A percentile compares a stretch with the other conserved stretches of the same genome.
Evolutionary conservation across 2,329 filamentous ascomycete species (phyloP).

Genomic region (Pestalotiopsis fici): DNA sequence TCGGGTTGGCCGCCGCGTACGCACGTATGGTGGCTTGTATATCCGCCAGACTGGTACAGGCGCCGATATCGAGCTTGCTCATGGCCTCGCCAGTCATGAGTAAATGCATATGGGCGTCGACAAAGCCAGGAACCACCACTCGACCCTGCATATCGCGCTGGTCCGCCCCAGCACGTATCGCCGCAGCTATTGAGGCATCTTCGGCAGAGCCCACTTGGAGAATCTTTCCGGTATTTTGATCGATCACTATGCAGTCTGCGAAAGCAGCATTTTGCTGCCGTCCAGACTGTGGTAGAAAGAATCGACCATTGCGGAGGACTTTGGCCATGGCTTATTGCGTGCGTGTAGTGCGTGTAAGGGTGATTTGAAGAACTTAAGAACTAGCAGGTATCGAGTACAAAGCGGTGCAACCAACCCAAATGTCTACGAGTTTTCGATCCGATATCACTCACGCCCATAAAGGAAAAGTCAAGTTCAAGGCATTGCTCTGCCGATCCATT

Average conservation of each 20-base stretch:
- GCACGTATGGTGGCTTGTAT: conserved; percentile 46
- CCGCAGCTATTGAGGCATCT: conserved; percentile 13
- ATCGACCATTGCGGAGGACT: neutral
- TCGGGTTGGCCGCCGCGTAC: conserved; percentile 47
- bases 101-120: conserved; percentile 60
- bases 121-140: conserved; percentile 54
- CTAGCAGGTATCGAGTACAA: neutral
- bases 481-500: neutral
- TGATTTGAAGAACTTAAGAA: neutral
- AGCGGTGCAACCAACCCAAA: neutral
- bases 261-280: neutral
- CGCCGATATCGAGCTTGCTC: conserved; percentile 49
- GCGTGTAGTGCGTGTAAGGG: neutral
- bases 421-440: too few species aligned
- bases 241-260: neutral
- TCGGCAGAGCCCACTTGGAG: conserved; percentile 18
- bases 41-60: conserved; percentile 49
- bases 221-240: conserved; percentile 11
- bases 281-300: neutral
- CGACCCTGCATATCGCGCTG: conserved; percentile 26
- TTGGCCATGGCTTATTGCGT: neutral
- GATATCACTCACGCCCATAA: too few species aligned
- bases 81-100: conserved; percentile 55
- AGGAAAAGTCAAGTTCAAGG: too few species aligned
- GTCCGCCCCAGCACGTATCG: conserved; percentile 12